Evolutionary conservation across 2,329 filamentous ascomycete genomes (phyloP), one percentile per base, ranked within the genome.

Genomic region (Cordyceps cicadae): DNA sequence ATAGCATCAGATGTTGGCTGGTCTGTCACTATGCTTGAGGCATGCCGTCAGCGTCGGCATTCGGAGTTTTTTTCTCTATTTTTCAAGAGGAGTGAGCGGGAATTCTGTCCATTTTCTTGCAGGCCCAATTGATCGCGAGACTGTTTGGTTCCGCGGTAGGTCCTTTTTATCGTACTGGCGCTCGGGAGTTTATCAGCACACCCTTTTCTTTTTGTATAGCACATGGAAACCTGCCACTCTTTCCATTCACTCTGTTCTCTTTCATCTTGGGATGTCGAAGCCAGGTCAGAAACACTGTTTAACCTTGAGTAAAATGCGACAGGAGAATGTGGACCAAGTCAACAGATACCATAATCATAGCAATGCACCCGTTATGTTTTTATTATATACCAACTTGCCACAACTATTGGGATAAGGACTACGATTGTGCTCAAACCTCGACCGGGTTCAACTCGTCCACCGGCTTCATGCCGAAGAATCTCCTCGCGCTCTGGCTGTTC

Each of bases 391-490:
- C 34, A 37, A 37, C 34, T 37, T 11, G 3, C 7, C 9, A 37
- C 12, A 37, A 37, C 9, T 14, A 37, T 37, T 14, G 4, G 34
- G 14, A 2, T 14, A 37, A 9, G 34, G 34, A 14, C 11, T 37
- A 11, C 1, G 3, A 14, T 1, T 2, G 12, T 11, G 11, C 12
- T 54, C 9, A 54, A 29, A 43, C n/a, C 3, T 11, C 14, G 3
- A 43, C n/a, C 15, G 39, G 37, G 5, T 45, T 43, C 34, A 54
- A 17, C 17, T 54, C 52, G 2, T 43, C 24, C 9, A 15, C 21
- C 39, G 61, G 57, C 46, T 49, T 61, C 56, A 62, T 62, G 17
- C 50, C 60, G 34, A 60, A 63, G 59, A 61, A 56, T 5, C 29
- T 37, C n/a, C 37, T 51, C 8, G 51, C 54, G 12, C 54, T 54